These are phyloP conservation scores for Suillus alpinus DNA, from an alignment of 768 basidiomycete genomes.

Conservation along the genomic window DNA sequence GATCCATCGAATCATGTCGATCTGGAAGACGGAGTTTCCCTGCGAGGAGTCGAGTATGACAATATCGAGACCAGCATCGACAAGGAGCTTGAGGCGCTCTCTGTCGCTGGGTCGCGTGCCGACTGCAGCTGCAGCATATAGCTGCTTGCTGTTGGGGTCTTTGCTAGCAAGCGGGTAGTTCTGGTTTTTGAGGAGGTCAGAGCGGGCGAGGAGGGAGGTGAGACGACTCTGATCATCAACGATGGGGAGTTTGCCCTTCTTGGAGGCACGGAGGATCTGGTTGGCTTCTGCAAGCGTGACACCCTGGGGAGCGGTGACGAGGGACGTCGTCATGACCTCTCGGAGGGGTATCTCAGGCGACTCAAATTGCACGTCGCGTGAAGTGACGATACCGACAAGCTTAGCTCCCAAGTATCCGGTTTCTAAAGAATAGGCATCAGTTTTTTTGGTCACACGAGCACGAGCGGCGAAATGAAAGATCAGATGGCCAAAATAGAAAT, in stretches of 20 bases:
- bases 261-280: constrained; percentile 89
- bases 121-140: constrained; percentile 93
- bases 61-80: constrained; percentile 93
- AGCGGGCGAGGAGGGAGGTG: constrained; percentile 86
- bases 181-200: constrained; percentile 96
- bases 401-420: constrained; percentile 85
- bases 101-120: constrained; percentile 89
- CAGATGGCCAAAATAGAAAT: constrained; percentile 21
- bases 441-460: background rate
- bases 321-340: constrained; percentile 84
- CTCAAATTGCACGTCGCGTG: constrained; percentile 94
- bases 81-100: constrained; percentile 81
- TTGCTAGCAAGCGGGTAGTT: constrained; percentile 95
- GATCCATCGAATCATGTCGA: constrained; percentile 94
- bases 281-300: constrained; percentile 92
- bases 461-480: constrained; percentile 7
- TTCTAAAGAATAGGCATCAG: constrained; percentile 48
- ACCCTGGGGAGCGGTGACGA: constrained; percentile 85
- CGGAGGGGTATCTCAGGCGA: constrained; percentile 60
- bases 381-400: constrained; percentile 94
- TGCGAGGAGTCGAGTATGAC: constrained; percentile 95
- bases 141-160: constrained; percentile 86
- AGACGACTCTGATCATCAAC: constrained; percentile 66
- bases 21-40: constrained; percentile 91
- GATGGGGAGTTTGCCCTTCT: constrained; percentile 96